Conservation (phyloP, 495 filamentous ascomycete genomes). For the Pyronema domesticum region DNA sequence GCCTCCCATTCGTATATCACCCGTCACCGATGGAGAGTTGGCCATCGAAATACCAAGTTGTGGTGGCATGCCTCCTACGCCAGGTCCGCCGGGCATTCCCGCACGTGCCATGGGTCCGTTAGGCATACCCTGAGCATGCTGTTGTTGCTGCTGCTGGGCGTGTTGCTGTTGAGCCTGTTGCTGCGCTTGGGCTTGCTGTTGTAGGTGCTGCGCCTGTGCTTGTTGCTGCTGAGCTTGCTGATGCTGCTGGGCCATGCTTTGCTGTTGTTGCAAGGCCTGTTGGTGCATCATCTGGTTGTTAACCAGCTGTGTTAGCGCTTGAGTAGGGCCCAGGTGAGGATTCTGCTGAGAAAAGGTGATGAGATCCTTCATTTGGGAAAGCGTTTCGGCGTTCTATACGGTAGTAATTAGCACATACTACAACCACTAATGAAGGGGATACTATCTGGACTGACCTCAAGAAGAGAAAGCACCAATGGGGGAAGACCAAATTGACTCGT, state of each 20-base stretch:
- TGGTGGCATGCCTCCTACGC: slow-evolving; percentile 18
- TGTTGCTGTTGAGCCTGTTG: slow-evolving; percentile 24
- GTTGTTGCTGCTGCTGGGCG: slow-evolving; percentile 19
- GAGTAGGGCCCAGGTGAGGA: slow-evolving; percentile 30
- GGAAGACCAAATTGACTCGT: slow-evolving; percentile 3
- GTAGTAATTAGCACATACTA: background rate
- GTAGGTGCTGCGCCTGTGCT: background rate
- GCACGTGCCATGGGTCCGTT: background rate
- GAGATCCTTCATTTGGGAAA: slow-evolving; percentile 38
- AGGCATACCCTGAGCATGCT: background rate
- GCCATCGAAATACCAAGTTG: slow-evolving; percentile 15
- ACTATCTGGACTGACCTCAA: background rate
- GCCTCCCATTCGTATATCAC: slow-evolving; percentile 23
- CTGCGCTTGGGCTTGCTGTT: slow-evolving; percentile 1
- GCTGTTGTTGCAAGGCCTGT: slow-evolving; percentile 19
- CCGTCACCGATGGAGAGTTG: slow-evolving; percentile 18
- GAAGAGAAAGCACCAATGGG: slow-evolving; percentile 1
- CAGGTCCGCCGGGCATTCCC: slow-evolving; percentile 16
- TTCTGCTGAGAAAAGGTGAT: slow-evolving; percentile 34
- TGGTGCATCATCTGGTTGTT: slow-evolving; percentile 24
- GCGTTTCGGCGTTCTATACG: slow-evolving; percentile 37
- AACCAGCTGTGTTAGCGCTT: slow-evolving; percentile 33
- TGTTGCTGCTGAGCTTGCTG: slow-evolving; percentile 9
- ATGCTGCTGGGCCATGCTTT: slow-evolving; percentile 10
- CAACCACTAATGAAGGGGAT: background rate